Evolutionary conservation across 1,139 yeast species (phyloP).

Genomic region (Sugiyamaella castrensis): DNA sequence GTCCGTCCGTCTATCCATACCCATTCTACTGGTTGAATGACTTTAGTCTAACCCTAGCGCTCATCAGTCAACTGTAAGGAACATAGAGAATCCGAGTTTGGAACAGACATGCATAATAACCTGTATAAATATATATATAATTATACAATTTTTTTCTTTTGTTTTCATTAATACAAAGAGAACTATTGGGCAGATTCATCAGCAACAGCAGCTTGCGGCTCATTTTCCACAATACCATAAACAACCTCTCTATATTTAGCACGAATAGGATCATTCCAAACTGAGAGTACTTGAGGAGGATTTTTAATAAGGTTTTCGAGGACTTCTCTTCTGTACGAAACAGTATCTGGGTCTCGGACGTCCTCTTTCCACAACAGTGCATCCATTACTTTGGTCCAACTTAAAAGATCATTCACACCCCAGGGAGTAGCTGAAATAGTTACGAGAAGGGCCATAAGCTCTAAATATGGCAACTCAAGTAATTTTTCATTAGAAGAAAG

Average conservation of each 20-base stretch:
- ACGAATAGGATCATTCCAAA: conserved; percentile 26
- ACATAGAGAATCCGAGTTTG: too few species aligned
- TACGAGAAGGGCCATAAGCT: conserved; percentile 24
- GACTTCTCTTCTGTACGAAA: conserved; percentile 25
- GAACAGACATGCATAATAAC: too few species aligned
- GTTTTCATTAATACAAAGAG: too few species aligned
- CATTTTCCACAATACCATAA: conserved; percentile 20
- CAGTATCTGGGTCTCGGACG: conserved; percentile 24
- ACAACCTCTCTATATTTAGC: conserved; percentile 23
- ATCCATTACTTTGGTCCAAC: conserved; percentile 32
- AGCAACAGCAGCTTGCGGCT: conserved; percentile 24
- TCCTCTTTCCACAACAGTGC: conserved; percentile 23
- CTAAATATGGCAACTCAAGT: conserved; percentile 24
- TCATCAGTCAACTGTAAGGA: too few species aligned
- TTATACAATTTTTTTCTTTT: not conserved
- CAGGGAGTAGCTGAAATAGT: conserved; percentile 23
- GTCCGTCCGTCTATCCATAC: too few species aligned
- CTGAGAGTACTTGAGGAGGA: conserved; percentile 21
- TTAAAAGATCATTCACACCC: conserved; percentile 25
- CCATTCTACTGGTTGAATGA: too few species aligned
- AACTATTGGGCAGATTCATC: conserved; percentile 18
- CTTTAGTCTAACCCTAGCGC: too few species aligned
- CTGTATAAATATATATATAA: too few species aligned
- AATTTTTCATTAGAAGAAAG: conserved; percentile 15
- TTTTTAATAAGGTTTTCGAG: conserved; percentile 23